Conservation (phyloP, 179 eudicot species). For the Camellia oleifera region DNA sequence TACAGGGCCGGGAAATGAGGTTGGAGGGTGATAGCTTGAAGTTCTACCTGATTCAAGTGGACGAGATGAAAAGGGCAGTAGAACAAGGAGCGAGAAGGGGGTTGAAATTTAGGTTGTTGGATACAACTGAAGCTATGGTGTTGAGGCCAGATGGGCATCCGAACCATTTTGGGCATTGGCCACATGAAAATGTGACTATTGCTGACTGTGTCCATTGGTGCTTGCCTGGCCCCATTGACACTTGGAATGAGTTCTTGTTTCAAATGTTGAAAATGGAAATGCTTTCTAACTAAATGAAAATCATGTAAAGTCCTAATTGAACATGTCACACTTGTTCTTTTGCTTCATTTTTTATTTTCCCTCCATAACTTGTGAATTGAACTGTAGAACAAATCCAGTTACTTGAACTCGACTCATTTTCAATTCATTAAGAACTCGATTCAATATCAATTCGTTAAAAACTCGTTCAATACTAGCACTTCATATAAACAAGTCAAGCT, state of each 20-base stretch:
- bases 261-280: conserved; percentile 28
- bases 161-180: conserved; percentile 22
- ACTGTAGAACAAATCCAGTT: no score
- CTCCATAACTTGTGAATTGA: no score
- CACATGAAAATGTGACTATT: conserved; percentile 17
- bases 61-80: conserved; percentile 24
- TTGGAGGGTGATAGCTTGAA: conserved; percentile 16
- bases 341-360: no score
- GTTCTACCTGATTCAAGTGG: conserved; percentile 21
- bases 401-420: no score
- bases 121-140: conserved; percentile 28
- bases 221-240: conserved; percentile 37
- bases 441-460: no score
- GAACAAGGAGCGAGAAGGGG: conserved; percentile 23
- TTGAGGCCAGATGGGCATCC: conserved; percentile 39
- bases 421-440: no score
- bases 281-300: background rate
- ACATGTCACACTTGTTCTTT: no score
- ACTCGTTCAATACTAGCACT: no score
- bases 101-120: conserved; percentile 23
- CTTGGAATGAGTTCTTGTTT: conserved; percentile 34
- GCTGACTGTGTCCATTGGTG: conserved; percentile 40
- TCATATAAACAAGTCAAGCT: no score
- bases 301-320: no score
- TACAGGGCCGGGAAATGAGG: conserved; percentile 15